Evolutionary conservation across 2,329 filamentous ascomycete species (phyloP).

Genomic region (Colletotrichum sp.): DNA sequence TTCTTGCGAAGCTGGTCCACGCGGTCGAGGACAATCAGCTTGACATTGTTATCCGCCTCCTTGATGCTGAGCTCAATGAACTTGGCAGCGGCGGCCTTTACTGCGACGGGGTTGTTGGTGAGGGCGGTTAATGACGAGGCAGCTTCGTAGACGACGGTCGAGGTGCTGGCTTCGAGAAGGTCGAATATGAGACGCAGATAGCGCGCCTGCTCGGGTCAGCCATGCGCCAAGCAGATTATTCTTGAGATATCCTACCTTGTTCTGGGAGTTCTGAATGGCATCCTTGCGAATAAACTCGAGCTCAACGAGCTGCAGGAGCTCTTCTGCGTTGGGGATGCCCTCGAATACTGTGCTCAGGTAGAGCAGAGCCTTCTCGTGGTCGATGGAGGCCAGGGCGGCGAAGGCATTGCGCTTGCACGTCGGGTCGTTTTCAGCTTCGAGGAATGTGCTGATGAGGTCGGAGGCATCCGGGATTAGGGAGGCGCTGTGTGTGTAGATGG

Average conservation of each 20-base stretch:
- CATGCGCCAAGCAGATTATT: background rate
- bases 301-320: slow-evolving; percentile 90
- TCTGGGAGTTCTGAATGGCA: slow-evolving; percentile 90
- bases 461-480: slow-evolving; percentile 93
- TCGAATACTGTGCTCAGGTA: slow-evolving; percentile 92
- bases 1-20: slow-evolving; percentile 87
- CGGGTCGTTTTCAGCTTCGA: slow-evolving; percentile 88
- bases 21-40: slow-evolving; percentile 94
- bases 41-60: slow-evolving; percentile 98
- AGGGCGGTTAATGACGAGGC: slow-evolving; percentile 92
- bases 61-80: slow-evolving; percentile 98
- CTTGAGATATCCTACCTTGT: slow-evolving; percentile 70
- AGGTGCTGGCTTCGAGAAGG: slow-evolving; percentile 88
- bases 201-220: slow-evolving; percentile 63
- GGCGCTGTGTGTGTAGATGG: slow-evolving; percentile 90
- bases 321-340: slow-evolving; percentile 91
- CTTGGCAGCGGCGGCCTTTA: slow-evolving; percentile 94
- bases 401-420: slow-evolving; percentile 99
- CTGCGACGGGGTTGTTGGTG: slow-evolving; percentile 94
- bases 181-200: slow-evolving; percentile 97
- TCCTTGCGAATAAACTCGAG: slow-evolving; percentile 98
- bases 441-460: slow-evolving; percentile 87
- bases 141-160: slow-evolving; percentile 96
- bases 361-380: slow-evolving; percentile 88
- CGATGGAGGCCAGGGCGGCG: slow-evolving; percentile 86